phyloP scores from a whole-genome alignment of 495 filamentous ascomycete genomes.

The Daldinia grandis region DNA sequence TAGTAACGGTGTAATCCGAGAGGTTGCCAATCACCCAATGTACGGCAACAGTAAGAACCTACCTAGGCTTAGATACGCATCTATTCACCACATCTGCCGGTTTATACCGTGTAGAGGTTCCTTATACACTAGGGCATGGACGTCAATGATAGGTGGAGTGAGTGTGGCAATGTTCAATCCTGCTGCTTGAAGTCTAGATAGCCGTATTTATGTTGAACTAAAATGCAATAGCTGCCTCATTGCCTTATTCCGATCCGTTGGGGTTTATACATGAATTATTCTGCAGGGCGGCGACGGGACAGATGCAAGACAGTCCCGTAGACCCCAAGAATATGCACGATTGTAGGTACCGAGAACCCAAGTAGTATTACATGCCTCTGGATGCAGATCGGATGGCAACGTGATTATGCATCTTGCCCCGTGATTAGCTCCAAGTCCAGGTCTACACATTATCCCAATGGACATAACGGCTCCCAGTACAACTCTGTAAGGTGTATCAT shows the following conservation, averaged over 20 bases:
- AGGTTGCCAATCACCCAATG: slow-evolving; percentile 21
- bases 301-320: slow-evolving; percentile 15
- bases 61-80: slow-evolving; percentile 16
- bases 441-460: background rate
- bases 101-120: background rate
- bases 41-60: slow-evolving; percentile 1
- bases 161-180: slow-evolving; percentile 18
- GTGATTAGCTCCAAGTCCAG: slow-evolving; percentile 29
- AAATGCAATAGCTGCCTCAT: background rate
- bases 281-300: slow-evolving; percentile 8
- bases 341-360: slow-evolving; percentile 14
- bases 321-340: slow-evolving; percentile 17
- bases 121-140: too few relatives aligned
- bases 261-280: slow-evolving; percentile 17
- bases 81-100: slow-evolving; percentile 32
- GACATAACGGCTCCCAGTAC: slow-evolving; percentile 19
- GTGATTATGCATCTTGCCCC: slow-evolving; percentile 33
- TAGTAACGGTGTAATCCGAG: slow-evolving; percentile 27
- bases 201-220: slow-evolving; percentile 7
- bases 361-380: slow-evolving; percentile 35
- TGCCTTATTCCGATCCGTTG: slow-evolving; percentile 9
- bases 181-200: background rate
- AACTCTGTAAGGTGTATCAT: slow-evolving; percentile 21
- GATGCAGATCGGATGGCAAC: slow-evolving; percentile 40
- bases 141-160: background rate